phyloP scores from a whole-genome alignment of 1,139 yeast genomes.

The Kazachstania sp. region DNA sequence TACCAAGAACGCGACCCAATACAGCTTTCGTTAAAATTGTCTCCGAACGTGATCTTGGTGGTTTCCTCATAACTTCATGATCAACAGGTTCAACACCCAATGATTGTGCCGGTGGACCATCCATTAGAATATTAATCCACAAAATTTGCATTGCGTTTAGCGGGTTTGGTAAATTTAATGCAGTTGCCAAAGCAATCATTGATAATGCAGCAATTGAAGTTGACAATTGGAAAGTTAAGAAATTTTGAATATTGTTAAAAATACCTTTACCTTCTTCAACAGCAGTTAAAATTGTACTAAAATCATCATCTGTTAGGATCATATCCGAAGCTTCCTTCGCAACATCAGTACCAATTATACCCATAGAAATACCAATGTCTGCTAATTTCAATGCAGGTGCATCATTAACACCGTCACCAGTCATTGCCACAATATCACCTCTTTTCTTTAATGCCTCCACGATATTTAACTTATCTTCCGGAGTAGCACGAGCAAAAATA shows the following conservation, averaged over 20 bases:
- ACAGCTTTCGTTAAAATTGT: slow-evolving; percentile 71
- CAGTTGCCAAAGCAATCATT: slow-evolving; percentile 75
- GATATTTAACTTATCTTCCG: slow-evolving; percentile 88
- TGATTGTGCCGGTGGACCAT: slow-evolving; percentile 98
- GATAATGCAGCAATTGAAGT: slow-evolving; percentile 93
- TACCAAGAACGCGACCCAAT: slow-evolving; percentile 61
- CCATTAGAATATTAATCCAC: slow-evolving; percentile 97
- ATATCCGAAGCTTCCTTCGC: slow-evolving; percentile 98
- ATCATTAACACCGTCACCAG: slow-evolving; percentile 98
- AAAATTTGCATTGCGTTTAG: slow-evolving; percentile 96
- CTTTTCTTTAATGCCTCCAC: slow-evolving; percentile 84
- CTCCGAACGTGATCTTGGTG: slow-evolving; percentile 82
- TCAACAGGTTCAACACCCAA: slow-evolving; percentile 97
- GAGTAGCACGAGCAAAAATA: slow-evolving; percentile 93
- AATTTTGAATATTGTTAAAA: slow-evolving; percentile 87
- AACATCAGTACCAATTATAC: slow-evolving; percentile 92
- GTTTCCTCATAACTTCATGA: slow-evolving; percentile 85
- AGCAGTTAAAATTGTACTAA: slow-evolving; percentile 83
- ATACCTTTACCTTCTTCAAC: slow-evolving; percentile 97
- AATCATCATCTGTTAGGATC: slow-evolving; percentile 94
- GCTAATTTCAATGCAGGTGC: slow-evolving; percentile 96
- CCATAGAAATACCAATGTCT: slow-evolving; percentile 97
- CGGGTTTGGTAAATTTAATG: slow-evolving; percentile 85
- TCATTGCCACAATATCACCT: slow-evolving; percentile 97
- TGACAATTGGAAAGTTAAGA: slow-evolving; percentile 86